Evolutionary conservation across 2,329 filamentous ascomycete genomes (phyloP).

Genomic region (Pseudogymnoascus sp.): DNA sequence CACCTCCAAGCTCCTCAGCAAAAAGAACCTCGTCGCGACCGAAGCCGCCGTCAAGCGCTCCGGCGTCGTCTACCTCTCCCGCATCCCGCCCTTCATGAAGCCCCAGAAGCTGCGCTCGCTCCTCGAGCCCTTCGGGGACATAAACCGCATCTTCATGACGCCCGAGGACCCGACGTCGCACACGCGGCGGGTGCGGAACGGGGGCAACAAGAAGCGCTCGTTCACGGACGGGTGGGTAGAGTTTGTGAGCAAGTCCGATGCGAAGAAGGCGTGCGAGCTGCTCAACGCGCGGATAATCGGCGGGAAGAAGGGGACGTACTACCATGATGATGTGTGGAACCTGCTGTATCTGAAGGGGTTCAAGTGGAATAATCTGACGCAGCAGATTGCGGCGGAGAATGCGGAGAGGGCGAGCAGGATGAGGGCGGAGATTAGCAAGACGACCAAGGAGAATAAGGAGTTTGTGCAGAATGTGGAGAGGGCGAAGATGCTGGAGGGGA

Average conservation of each 20-base stretch:
- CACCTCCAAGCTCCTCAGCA: conserved; percentile 47
- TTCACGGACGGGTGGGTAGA: conserved; percentile 85
- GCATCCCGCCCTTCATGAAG: conserved; percentile 84
- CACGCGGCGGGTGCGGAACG: conserved; percentile 56
- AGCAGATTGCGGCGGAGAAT: conserved; percentile 74
- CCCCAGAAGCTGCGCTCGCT: conserved; percentile 68
- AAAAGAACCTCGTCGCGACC: conserved; percentile 60
- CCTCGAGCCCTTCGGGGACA: conserved; percentile 64
- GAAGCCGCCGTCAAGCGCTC: conserved; percentile 61
- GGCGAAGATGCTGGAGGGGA: conserved; percentile 70
- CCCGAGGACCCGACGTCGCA: conserved; percentile 65
- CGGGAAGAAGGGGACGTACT: conserved; percentile 75
- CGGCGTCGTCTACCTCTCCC: conserved; percentile 75
- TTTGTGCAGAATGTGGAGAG: conserved; percentile 73
- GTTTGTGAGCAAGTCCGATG: conserved; percentile 66
- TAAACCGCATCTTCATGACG: conserved; percentile 72
- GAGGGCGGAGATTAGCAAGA: conserved; percentile 68
- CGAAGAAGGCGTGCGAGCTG: conserved; percentile 66
- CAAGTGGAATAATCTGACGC: conserved; percentile 69
- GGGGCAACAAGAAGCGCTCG: conserved; percentile 76
- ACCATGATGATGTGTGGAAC: conserved; percentile 82
- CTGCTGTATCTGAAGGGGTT: conserved; percentile 74
- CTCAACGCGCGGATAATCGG: conserved; percentile 73
- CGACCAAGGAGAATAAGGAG: conserved; percentile 70
- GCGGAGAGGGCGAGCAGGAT: conserved; percentile 69